phyloP scores from a whole-genome alignment of 495 filamentous ascomycete genomes.

The Tuber brumale region DNA sequence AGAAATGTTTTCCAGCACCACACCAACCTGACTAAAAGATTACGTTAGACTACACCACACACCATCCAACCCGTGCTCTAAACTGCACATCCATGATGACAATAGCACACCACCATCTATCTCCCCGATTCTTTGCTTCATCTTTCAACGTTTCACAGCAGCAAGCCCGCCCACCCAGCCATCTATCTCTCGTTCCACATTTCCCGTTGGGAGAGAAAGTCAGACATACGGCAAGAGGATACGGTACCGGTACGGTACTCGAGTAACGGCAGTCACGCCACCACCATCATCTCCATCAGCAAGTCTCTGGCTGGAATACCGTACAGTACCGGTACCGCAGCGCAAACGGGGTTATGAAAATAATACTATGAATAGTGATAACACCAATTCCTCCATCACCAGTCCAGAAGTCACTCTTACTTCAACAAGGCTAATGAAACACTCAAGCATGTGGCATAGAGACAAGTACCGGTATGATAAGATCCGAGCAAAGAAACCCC shows the following conservation, averaged over 20 bases:
- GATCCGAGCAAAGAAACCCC: background rate
- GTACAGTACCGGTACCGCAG: background rate
- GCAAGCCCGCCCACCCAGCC: conserved; percentile 14
- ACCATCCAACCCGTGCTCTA: conserved; percentile 5
- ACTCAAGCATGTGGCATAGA: background rate
- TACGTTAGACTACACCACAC: background rate
- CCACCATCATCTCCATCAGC: background rate
- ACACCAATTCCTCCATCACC: background rate
- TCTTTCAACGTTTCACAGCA: conserved; percentile 24
- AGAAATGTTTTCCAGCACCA: background rate
- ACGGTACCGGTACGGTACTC: too few species aligned
- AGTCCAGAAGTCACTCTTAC: background rate
- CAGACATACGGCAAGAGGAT: background rate
- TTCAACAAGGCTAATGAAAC: background rate
- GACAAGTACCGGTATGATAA: background rate
- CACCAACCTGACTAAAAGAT: background rate
- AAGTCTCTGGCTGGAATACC: background rate
- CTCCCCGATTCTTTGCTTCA: conserved; percentile 11
- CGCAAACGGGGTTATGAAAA: background rate
- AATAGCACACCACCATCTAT: conserved; percentile 4
- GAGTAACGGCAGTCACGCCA: background rate
- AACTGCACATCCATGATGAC: conserved; percentile 16
- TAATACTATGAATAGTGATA: background rate
- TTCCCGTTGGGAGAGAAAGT: conserved; percentile 5
- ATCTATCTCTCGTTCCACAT: background rate